Evolutionary conservation across 441 rosid species (phyloP).

Genomic region (Gossypium trilobum): DNA sequence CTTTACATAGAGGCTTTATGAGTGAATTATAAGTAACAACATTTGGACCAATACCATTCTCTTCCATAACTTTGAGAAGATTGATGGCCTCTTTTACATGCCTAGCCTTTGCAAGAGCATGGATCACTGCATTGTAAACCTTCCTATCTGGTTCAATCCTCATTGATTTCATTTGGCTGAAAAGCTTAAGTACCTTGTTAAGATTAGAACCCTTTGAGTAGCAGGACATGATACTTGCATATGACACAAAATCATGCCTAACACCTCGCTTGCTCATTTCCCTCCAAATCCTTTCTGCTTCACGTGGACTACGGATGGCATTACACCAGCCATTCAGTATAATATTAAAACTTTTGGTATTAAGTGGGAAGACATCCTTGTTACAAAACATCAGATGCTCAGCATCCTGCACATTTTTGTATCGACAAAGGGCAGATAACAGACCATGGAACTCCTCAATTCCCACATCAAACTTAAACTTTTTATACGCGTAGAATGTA

Average conservation of each 20-base stretch:
- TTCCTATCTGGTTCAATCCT: conserved; percentile 67
- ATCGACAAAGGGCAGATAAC: conserved; percentile 79
- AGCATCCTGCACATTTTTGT: conserved; percentile 90
- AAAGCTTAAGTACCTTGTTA: conserved; percentile 59
- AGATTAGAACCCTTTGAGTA: conserved; percentile 64
- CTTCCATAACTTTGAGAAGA: conserved; percentile 62
- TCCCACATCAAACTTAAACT: conserved; percentile 49
- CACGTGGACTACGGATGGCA: conserved; percentile 59
- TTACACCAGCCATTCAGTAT: conserved; percentile 88
- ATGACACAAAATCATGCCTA: conserved; percentile 56
- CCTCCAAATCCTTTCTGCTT: conserved; percentile 73
- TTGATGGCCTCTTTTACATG: conserved; percentile 54
- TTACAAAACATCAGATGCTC: conserved; percentile 82
- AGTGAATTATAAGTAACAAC: conserved; percentile 72
- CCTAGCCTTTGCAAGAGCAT: conserved; percentile 70
- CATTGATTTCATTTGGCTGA: conserved; percentile 49
- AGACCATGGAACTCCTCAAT: conserved; percentile 81
- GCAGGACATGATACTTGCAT: conserved; percentile 64
- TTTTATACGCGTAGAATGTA: conserved; percentile 65
- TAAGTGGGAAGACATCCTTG: conserved; percentile 49
- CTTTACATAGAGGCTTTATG: conserved; percentile 71
- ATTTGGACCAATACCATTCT: conserved; percentile 57
- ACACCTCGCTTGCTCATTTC: conserved; percentile 65
- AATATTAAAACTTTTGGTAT: conserved; percentile 73
- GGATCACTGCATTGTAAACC: conserved; percentile 71